A percentile compares a stretch with the other conserved stretches of the same genome.
Evolutionary conservation across 192 early-diverging fungal genomes (phyloP).

Genomic region (Kappamyces sp.): DNA sequence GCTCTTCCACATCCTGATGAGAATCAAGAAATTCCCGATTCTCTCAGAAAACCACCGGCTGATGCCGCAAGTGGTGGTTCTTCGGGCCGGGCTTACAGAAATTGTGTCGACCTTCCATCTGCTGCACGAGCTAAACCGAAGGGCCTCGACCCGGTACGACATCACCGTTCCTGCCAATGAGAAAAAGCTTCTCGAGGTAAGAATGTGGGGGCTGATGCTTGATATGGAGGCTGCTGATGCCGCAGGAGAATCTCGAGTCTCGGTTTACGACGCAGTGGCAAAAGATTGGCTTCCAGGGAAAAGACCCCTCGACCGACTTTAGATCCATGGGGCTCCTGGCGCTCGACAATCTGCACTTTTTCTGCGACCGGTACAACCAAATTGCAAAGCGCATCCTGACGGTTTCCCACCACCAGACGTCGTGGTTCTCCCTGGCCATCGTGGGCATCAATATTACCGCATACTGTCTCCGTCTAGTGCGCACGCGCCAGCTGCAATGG

Average conservation of each 20-base stretch:
- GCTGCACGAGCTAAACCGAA: slow-evolving; percentile 49
- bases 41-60: not conserved
- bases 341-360: slow-evolving; percentile 67
- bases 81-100: slow-evolving; percentile 42
- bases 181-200: slow-evolving; percentile 50
- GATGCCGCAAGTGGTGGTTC: slow-evolving; percentile 34
- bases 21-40: slow-evolving; percentile 54
- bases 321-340: slow-evolving; percentile 79
- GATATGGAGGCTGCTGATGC: slow-evolving; percentile 59
- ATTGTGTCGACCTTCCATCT: slow-evolving; percentile 49
- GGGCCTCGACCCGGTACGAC: slow-evolving; percentile 59
- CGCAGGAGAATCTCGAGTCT: slow-evolving; percentile 35
- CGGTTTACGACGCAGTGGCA: slow-evolving; percentile 62
- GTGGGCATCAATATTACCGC: slow-evolving; percentile 74
- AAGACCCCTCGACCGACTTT: slow-evolving; percentile 79
- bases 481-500: slow-evolving; percentile 60
- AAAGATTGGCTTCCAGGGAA: slow-evolving; percentile 78
- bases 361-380: slow-evolving; percentile 49
- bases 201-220: slow-evolving; percentile 6
- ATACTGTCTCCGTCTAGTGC: slow-evolving; percentile 52
- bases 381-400: slow-evolving; percentile 47
- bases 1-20: slow-evolving; percentile 39
- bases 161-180: slow-evolving; percentile 51
- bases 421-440: slow-evolving; percentile 71
- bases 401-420: slow-evolving; percentile 50